Evolutionary conservation across 2,329 filamentous ascomycete species (phyloP).

Genomic region (Xylariomycetidae sp.): DNA sequence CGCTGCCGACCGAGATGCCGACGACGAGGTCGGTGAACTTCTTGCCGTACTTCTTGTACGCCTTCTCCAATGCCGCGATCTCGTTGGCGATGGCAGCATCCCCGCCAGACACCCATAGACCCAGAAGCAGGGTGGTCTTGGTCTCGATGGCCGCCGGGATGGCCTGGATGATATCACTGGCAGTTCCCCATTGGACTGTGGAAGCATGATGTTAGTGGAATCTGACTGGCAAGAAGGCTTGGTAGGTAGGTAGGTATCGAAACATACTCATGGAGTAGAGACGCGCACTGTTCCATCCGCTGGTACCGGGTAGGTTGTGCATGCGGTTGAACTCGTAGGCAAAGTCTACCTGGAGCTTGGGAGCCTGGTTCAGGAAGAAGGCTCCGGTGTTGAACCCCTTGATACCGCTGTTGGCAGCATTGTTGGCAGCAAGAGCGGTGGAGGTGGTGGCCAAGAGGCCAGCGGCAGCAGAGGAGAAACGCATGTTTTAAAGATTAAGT

Average conservation of each 20-base stretch:
- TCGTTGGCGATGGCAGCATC: slow-evolving; percentile 38
- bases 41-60: slow-evolving; percentile 37
- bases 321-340: slow-evolving; percentile 27
- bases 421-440: slow-evolving; percentile 1
- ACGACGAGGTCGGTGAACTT: slow-evolving; percentile 39
- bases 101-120: slow-evolving; percentile 40
- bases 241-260: neutral
- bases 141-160: slow-evolving; percentile 53
- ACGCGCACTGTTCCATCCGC: slow-evolving; percentile 25
- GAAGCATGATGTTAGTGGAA: slow-evolving; percentile 7
- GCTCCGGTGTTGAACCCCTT: slow-evolving; percentile 29
- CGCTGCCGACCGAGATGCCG: slow-evolving; percentile 48
- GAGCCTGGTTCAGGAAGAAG: slow-evolving; percentile 27
- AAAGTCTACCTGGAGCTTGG: slow-evolving; percentile 25
- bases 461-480: slow-evolving; percentile 19
- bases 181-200: slow-evolving; percentile 26
- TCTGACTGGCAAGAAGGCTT: neutral
- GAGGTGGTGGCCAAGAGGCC: slow-evolving; percentile 21
- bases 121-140: slow-evolving; percentile 44
- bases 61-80: slow-evolving; percentile 42
- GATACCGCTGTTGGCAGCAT: slow-evolving; percentile 13
- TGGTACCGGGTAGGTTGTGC: slow-evolving; percentile 23
- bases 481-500: slow-evolving; percentile 20
- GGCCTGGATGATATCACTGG: slow-evolving; percentile 57
- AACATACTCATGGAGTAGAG: slow-evolving; percentile 27